These are phyloP conservation scores for Hyaloperonospora brassicae DNA, from an alignment of 352 stramenopile species.

Conservation along the genomic window DNA sequence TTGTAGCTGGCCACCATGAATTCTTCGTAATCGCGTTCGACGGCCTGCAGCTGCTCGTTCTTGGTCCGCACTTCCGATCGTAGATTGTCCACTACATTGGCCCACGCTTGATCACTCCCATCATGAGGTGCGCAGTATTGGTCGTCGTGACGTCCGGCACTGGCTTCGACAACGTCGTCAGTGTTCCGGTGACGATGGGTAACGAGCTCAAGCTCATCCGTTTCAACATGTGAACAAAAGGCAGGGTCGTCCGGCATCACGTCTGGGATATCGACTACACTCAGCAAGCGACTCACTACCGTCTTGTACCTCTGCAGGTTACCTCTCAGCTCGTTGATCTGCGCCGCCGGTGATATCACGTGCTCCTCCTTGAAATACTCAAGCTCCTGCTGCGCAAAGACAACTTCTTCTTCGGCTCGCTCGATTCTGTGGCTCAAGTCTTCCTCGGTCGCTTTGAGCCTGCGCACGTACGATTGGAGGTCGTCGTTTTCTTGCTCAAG, in stretches of 20 bases:
- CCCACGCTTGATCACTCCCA: constrained; percentile 1
- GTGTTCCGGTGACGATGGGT: background rate
- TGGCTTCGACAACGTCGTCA: background rate
- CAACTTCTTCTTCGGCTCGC: constrained; percentile 49
- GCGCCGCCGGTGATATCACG: background rate
- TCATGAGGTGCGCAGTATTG: background rate
- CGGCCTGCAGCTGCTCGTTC: constrained; percentile 29
- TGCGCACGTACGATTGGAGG: constrained; percentile 48
- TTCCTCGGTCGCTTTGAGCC: constrained; percentile 52
- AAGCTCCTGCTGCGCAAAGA: constrained; percentile 8
- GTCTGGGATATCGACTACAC: constrained; percentile 4
- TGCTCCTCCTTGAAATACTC: constrained; percentile 3
- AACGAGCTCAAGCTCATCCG: background rate
- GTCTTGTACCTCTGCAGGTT: constrained; percentile 8
- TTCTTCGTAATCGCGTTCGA: constrained; percentile 11
- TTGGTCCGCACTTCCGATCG: constrained; percentile 51
- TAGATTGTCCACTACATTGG: constrained; percentile 48
- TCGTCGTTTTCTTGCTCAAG: constrained; percentile 63
- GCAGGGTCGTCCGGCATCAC: background rate
- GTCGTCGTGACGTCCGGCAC: constrained; percentile 1
- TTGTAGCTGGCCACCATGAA: constrained; percentile 9
- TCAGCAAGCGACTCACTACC: constrained; percentile 6
- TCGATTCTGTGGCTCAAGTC: constrained; percentile 57
- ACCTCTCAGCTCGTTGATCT: constrained; percentile 3
- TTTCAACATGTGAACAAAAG: background rate